Base-by-base conservation (phyloP, 2,329 filamentous ascomycete genomes). In the Penicillium sp. region DNA sequence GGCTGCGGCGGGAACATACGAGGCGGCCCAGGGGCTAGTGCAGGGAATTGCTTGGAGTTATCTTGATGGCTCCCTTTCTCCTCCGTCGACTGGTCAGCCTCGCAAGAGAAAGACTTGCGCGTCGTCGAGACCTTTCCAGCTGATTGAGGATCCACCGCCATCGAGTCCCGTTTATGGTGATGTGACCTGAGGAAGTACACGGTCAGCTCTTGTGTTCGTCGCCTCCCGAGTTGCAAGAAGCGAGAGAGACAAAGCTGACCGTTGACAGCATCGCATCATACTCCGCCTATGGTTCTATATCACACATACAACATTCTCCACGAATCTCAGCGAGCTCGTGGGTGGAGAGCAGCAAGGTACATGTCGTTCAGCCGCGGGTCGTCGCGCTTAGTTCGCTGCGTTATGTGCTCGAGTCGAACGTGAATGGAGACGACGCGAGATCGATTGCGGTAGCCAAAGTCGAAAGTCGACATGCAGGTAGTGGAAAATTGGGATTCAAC, bases 1-100 rank as follows among this genome's bases (percentile, higher is more conserved):
- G 45, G 52, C 25, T 53, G 56, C 44, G 50, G 58, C 37, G 49
- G 48, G 32, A 42, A 54, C 46, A 46, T 57, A 46, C 42, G 65
- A 55, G 27, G 55, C 52, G 49, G 65, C 1, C 58, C 55, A n/a
- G 58, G 66, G 27, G 65, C 65, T 25, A 69, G 54, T 10, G 57
- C 44, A 44, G 59, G 60, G 39, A 68, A 65, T 9, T 57, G 53
- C 41, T 57, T 66, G 25, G 52, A 43, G 24, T 54, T 49, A 29
- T 61, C 55, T 25, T 58, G 55, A 10, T 45, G 45, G 46, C 42
- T 52, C 52, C 57, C 54, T 32, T 50, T 56, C 42, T 42, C 20
- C 8, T 35, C 9, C 27, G 20, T 6, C 1, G 35, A 45, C 24
- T 24, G 24, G 38, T n/a, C 31, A 18, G 28, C 4, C 32, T 6